Base-by-base conservation (phyloP, 2,329 filamentous ascomycete genomes). In the Nakataea oryzae region DNA sequence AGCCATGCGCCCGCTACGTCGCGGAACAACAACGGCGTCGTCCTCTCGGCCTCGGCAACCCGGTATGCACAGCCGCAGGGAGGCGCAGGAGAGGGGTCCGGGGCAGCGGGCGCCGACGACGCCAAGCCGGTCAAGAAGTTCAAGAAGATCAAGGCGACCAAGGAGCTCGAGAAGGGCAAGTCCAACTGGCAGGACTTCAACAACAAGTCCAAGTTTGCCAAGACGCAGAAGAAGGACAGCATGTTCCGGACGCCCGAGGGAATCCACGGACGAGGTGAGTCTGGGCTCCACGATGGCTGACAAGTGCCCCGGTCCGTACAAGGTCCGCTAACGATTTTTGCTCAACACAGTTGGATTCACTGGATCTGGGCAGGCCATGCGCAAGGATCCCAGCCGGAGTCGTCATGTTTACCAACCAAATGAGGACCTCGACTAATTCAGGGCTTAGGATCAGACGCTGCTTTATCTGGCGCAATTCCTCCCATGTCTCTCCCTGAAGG, bases 191-290 rank as follows among this genome's bases (percentile, higher is more conserved):
- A 97, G 72, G 90, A 96, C 66, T 99, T 96, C 74, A 89, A 86
- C 66, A 81, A 82, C 70, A 96, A 96, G 74, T 83, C 81, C 58
- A 93, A 91, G 71, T 79, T 85, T 66, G 84, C 80, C 66, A 88
- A 88, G 73, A 67, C 76, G 5, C 75, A 77, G 55, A 93, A 93
- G 78, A 96, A 96, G 76, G 91, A 96, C 59, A 96, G 91, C 80
- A 97, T 97, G 93, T 97, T 97, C 74, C 87, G 93, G 58, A 97
- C 93, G 3, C 91, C 92, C 0, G 92, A 96, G 34, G 88, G 91
- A 64, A 83, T 95, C 28, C 85, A 91, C 70, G 93, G 90, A 63
- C 85, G 92, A 88, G 93, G 93, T 96, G 78, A 67, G 82, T 9
- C 7, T 24, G 24, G 26, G 24, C 26, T 24, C 54, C 26, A 26